Evolutionary conservation across 2,329 filamentous ascomycete species (phyloP), one percentile per base, ranked within the genome.

Genomic region (Penicillium janthinellum): DNA sequence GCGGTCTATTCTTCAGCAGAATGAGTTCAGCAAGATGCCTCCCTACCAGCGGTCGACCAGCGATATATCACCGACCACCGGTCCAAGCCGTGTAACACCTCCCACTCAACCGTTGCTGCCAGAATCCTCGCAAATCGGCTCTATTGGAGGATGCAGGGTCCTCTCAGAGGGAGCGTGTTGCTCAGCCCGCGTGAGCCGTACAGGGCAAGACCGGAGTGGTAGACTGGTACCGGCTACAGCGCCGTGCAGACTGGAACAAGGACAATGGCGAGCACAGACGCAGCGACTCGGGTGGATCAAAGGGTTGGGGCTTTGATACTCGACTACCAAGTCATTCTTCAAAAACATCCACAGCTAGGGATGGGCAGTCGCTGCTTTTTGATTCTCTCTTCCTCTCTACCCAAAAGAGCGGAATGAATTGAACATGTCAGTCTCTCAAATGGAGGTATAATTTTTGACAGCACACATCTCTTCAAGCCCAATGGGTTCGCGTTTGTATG

Each of bases 41-140:
- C 25, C 12, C 14, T 8, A n/a, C 6, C 47, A 14, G 47, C 31
- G 47, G 17, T 35, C 34, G 14, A 53, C 50, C 37, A 44, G 12
- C 37, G 51, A 56, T 67, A 66, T 67, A 64, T 64, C 64, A 66
- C 38, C 38, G 28, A 48, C 20, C 20, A 10, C 38, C 41, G 59
- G 50, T 37, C 45, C 58, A 28, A 54, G 37, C 54, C 25, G 64
- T 68, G 66, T 66, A 66, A 67, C 64, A 56, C 53, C 39, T 38
- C 22, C 17, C 51, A 48, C 48, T 31, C 14, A 62, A 54, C 52
- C 25, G 47, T 58, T 52, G 47, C 39, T 25, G 39, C 45, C 25
- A 44, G 20, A 37, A 17, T 28, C 45, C 11, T 58, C 37, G 34
- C 37, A 54, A 60, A 55, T 56, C 41, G 42, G 54, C 37, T 61